phyloP scores from a whole-genome alignment of 108 stramenopile species.

The Pseudonitzschia pungens region DNA sequence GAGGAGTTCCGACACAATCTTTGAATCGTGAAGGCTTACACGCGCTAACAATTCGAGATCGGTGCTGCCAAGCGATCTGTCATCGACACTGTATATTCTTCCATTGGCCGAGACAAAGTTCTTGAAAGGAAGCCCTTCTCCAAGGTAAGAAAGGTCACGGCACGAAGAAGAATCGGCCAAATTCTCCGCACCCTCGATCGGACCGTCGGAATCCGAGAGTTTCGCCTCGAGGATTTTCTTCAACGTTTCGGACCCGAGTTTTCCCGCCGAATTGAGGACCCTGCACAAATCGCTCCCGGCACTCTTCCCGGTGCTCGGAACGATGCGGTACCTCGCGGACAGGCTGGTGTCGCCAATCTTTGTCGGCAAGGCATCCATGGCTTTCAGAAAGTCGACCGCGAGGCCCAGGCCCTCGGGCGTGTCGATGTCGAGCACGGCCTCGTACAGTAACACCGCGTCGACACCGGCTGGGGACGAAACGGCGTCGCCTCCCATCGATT shows the following conservation, averaged over 20 bases:
- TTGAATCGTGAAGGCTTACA: slow-evolving; percentile 42
- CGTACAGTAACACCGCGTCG: slow-evolving; percentile 60
- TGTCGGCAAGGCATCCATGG: slow-evolving; percentile 36
- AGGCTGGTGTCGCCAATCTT: slow-evolving; percentile 33
- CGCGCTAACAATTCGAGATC: slow-evolving; percentile 68
- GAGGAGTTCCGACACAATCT: slow-evolving; percentile 50
- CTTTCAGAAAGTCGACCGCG: slow-evolving; percentile 43
- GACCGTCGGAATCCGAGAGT: slow-evolving; percentile 7
- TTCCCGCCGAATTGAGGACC: slow-evolving; percentile 31
- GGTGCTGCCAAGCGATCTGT: slow-evolving; percentile 30
- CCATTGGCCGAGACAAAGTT: slow-evolving; percentile 62
- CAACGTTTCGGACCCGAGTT: slow-evolving; percentile 25
- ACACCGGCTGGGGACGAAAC: slow-evolving; percentile 16
- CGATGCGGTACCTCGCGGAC: slow-evolving; percentile 58
- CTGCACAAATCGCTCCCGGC: slow-evolving; percentile 38
- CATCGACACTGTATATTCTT: slow-evolving; percentile 44
- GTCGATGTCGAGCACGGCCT: slow-evolving; percentile 59
- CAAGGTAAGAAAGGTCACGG: slow-evolving; percentile 21
- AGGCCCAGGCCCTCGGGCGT: slow-evolving; percentile 36
- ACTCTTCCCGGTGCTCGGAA: slow-evolving; percentile 40
- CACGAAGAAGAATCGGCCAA: slow-evolving; percentile 4
- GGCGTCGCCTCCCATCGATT: neutral
- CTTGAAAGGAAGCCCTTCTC: slow-evolving; percentile 24
- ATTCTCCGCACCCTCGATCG: neutral
- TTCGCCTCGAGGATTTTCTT: slow-evolving; percentile 14